Evolutionary conservation across 805 yeast genomes (phyloP).

Genomic region (Pichia californica): DNA sequence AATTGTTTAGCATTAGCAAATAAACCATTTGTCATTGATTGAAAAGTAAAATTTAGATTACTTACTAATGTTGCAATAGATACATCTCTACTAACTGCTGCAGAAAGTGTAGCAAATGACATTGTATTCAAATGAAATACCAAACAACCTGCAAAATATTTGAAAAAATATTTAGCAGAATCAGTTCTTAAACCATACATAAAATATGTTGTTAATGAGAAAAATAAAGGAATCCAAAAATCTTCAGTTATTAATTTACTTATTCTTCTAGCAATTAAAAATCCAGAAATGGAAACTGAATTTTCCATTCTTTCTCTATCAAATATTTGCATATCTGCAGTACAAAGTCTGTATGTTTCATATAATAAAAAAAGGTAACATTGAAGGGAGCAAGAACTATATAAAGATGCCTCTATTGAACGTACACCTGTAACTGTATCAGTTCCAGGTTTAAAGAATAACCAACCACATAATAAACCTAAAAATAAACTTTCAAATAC

Average conservation of each 20-base stretch:
- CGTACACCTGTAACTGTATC: slow-evolving; percentile 55
- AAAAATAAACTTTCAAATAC: slow-evolving; percentile 39
- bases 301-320: slow-evolving; percentile 69
- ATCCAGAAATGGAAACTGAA: slow-evolving; percentile 61
- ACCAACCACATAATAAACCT: slow-evolving; percentile 69
- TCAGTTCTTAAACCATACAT: slow-evolving; percentile 65
- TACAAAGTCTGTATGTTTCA: slow-evolving; percentile 53
- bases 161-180: slow-evolving; percentile 45
- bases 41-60: slow-evolving; percentile 61
- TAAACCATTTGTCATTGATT: slow-evolving; percentile 75
- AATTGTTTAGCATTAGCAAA: slow-evolving; percentile 64
- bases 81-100: slow-evolving; percentile 55
- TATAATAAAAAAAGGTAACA: slow-evolving; percentile 50
- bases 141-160: slow-evolving; percentile 54
- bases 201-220: slow-evolving; percentile 59
- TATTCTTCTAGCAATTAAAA: slow-evolving; percentile 56
- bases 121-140: slow-evolving; percentile 51
- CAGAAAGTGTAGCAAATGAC: slow-evolving; percentile 45
- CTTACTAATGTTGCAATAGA: slow-evolving; percentile 55
- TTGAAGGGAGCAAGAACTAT: slow-evolving; percentile 47
- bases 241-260: slow-evolving; percentile 68
- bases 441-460: slow-evolving; percentile 58
- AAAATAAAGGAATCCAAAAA: slow-evolving; percentile 52
- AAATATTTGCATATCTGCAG: slow-evolving; percentile 45
- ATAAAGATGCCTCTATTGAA: slow-evolving; percentile 46